Conservation (phyloP, 2,329 filamentous ascomycete species). For the Lachnellula arida region DNA sequence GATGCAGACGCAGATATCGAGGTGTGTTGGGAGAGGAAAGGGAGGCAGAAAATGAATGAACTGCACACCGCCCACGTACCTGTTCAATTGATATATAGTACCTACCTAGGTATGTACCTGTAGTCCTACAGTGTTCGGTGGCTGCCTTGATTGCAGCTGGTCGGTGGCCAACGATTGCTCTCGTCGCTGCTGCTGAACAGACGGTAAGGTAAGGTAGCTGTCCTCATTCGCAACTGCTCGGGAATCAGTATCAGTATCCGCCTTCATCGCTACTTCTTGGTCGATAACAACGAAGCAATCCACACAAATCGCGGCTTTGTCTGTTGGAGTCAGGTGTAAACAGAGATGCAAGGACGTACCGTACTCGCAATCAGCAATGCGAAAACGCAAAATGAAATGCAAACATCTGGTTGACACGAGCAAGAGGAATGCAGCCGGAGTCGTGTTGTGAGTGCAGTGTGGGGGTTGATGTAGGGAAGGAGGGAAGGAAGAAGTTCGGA, state of each 20-base stretch:
- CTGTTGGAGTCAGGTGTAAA: too few species aligned
- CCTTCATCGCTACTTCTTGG: neutral
- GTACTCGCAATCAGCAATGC: neutral
- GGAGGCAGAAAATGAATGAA: too few species aligned
- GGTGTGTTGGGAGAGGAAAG: too few species aligned
- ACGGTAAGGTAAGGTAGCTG: neutral
- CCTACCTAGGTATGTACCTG: neutral
- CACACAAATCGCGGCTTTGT: too few species aligned
- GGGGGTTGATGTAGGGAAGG: neutral
- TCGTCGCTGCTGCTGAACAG: neutral
- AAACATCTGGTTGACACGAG: neutral
- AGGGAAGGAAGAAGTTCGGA: constrained; percentile 7
- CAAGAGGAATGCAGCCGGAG: constrained; percentile 12
- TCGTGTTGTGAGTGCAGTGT: neutral
- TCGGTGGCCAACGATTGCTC: neutral
- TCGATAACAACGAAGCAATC: too few species aligned
- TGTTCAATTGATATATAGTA: neutral
- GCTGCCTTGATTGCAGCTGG: neutral
- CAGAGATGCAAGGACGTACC: neutral
- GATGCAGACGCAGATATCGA: too few species aligned
- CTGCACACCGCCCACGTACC: neutral
- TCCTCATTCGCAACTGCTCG: neutral
- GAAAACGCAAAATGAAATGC: neutral
- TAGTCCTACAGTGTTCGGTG: neutral
- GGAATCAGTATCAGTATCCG: neutral